A percentile compares a stretch with the other conserved stretches of the same genome.
Conservation (phyloP, 108 stramenopile species). For the Mayamaea pseudoterrestris region DNA sequence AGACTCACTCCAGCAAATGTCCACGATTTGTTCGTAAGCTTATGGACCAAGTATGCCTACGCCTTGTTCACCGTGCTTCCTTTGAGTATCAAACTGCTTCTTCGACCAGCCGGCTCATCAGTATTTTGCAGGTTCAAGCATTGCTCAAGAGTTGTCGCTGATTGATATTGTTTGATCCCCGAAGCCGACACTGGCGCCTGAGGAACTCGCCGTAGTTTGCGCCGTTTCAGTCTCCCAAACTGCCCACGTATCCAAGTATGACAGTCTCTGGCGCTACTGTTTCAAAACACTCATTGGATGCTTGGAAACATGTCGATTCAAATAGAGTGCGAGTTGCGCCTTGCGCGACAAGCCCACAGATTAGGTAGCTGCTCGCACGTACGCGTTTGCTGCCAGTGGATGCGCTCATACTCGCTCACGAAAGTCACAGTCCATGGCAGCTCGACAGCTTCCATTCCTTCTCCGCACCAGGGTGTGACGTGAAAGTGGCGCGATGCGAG, state of each 20-base stretch:
- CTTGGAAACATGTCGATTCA: slow-evolving; percentile 18
- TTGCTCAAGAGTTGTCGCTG: slow-evolving; percentile 4
- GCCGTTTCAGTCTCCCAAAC: slow-evolving; percentile 14
- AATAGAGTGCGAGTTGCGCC: slow-evolving; percentile 25
- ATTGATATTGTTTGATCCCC: slow-evolving; percentile 3
- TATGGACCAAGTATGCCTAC: slow-evolving; percentile 19
- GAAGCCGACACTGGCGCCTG: not conserved
- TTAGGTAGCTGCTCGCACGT: slow-evolving; percentile 23
- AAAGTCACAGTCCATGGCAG: slow-evolving; percentile 5
- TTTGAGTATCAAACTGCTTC: slow-evolving; percentile 28
- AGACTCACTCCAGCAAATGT: slow-evolving; percentile 7
- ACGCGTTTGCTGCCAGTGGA: slow-evolving; percentile 17
- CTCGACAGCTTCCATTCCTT: slow-evolving; percentile 4
- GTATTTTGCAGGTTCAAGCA: slow-evolving; percentile 5
- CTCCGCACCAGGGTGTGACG: slow-evolving; percentile 6
- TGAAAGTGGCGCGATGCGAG: not conserved
- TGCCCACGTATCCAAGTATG: slow-evolving; percentile 26
- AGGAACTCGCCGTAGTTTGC: slow-evolving; percentile 4
- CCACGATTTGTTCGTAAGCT: slow-evolving; percentile 18
- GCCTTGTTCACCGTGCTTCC: slow-evolving; percentile 29
- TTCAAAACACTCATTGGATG: slow-evolving; percentile 11
- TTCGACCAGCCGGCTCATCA: not conserved
- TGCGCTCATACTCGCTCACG: slow-evolving; percentile 27
- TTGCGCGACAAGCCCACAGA: slow-evolving; percentile 34
- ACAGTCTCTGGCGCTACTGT: slow-evolving; percentile 12